phyloP scores from a whole-genome alignment of 1,139 yeast species.

The Candida sanyaensis region DNA sequence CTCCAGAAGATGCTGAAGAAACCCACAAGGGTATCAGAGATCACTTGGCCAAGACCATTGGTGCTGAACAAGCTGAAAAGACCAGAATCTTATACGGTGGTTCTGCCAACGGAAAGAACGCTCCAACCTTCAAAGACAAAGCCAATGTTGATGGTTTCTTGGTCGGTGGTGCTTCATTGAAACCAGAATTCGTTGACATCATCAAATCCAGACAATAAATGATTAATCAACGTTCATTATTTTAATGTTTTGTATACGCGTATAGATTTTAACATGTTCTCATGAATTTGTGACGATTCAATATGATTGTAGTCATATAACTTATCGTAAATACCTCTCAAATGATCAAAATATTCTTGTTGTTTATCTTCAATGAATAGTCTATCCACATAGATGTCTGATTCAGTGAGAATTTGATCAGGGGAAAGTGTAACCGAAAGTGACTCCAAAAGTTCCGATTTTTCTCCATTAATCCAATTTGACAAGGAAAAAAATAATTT shows the following conservation, averaged over 20 bases:
- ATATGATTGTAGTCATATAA: conserved; percentile 11
- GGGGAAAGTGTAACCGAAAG: conserved; percentile 25
- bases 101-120: conserved; percentile 95
- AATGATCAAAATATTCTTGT: conserved; percentile 14
- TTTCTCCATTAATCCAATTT: conserved; percentile 55
- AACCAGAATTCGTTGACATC: conserved; percentile 96
- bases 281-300: conserved; percentile 11
- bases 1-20: conserved; percentile 96
- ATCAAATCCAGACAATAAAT: conserved; percentile 83
- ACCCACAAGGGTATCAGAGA: conserved; percentile 90
- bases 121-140: conserved; percentile 87
- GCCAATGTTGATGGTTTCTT: conserved; percentile 96
- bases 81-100: conserved; percentile 98
- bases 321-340: conserved; percentile 14
- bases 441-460: conserved; percentile 21
- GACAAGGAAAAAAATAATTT: conserved; percentile 60
- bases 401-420: conserved; percentile 35
- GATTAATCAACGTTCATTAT: conserved; percentile 2
- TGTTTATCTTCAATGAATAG: conserved; percentile 16
- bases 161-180: conserved; percentile 99
- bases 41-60: conserved; percentile 76
- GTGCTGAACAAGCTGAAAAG: conserved; percentile 71
- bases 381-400: conserved; percentile 38
- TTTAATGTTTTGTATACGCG: conserved; percentile 5
- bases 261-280: conserved; percentile 14